phyloP scores from a whole-genome alignment of 352 stramenopile genomes.

The Phytophthora colocasiae region DNA sequence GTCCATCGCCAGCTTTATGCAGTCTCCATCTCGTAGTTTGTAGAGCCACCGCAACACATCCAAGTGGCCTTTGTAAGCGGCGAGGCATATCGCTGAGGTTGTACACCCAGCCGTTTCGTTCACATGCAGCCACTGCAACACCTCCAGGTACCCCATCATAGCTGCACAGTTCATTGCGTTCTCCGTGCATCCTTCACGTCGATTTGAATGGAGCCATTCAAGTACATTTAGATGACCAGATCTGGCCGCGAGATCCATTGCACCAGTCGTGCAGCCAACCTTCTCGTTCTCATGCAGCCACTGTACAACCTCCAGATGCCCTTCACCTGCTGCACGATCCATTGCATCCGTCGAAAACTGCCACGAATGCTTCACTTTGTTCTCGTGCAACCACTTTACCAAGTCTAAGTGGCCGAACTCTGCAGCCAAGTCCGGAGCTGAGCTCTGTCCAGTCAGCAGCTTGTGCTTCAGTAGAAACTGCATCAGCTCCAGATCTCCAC shows the following conservation, averaged over 20 bases:
- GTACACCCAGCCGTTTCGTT: neutral
- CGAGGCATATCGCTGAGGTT: constrained; percentile 4
- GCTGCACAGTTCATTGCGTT: constrained; percentile 8
- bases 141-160: constrained; percentile 1
- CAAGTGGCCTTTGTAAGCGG: constrained; percentile 18
- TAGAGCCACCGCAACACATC: constrained; percentile 23
- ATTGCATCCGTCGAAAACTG: constrained; percentile 3
- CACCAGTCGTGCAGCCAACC: constrained; percentile 4
- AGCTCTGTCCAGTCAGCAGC: neutral
- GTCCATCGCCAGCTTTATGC: constrained; percentile 18
- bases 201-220: constrained; percentile 4
- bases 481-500: constrained; percentile 2
- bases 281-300: constrained; percentile 4
- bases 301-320: constrained; percentile 10
- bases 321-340: constrained; percentile 4
- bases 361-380: neutral
- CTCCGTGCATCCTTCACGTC: constrained; percentile 4
- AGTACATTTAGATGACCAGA: constrained; percentile 1
- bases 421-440: neutral
- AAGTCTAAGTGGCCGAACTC: constrained; percentile 6
- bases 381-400: constrained; percentile 3
- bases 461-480: neutral
- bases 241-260: constrained; percentile 7
- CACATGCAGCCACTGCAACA: constrained; percentile 14
- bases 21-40: constrained; percentile 1